A percentile compares a stretch with the other conserved stretches of the same genome.
Evolutionary conservation across 148 eudicot genomes (phyloP).

Genomic region (Pharnaceum exiguum): DNA sequence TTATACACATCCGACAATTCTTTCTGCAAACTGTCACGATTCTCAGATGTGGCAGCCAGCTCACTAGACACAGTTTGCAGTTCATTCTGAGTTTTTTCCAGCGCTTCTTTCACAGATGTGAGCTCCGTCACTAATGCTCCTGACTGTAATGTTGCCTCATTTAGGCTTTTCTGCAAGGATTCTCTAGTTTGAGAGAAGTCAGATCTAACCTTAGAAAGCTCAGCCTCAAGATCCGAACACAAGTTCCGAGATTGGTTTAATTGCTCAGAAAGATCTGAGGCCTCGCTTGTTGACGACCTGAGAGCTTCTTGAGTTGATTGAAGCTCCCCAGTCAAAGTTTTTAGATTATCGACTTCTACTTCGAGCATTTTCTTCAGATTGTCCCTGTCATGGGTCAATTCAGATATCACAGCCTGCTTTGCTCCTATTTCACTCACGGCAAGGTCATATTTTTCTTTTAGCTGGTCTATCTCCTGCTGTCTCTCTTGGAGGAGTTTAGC

Average conservation of each 20-base stretch:
- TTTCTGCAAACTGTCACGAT: conserved; percentile 39
- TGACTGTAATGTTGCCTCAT: conserved; percentile 36
- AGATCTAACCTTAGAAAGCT: conserved; percentile 31
- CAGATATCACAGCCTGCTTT: conserved; percentile 40
- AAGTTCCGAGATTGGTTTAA: conserved; percentile 33
- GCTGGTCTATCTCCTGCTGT: conserved; percentile 35
- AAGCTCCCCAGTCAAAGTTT: conserved; percentile 51
- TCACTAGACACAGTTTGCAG: conserved; percentile 33
- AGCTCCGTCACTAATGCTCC: conserved; percentile 44
- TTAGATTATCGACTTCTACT: conserved; percentile 32
- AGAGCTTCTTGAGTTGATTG: conserved; percentile 34
- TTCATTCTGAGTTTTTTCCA: conserved; percentile 38
- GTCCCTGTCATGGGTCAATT: conserved; percentile 55
- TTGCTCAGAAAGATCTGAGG: conserved; percentile 35
- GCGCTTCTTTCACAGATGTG: conserved; percentile 34
- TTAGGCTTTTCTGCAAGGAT: conserved; percentile 33
- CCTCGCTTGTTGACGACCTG: conserved; percentile 48
- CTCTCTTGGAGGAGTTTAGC: conserved; percentile 50
- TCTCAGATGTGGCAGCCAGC: conserved; percentile 28
- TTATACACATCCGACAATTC: conserved; percentile 55
- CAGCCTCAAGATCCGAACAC: conserved; percentile 52
- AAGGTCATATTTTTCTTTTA: conserved; percentile 41
- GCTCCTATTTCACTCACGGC: conserved; percentile 26
- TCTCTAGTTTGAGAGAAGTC: conserved; percentile 42
- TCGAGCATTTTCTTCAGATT: conserved; percentile 38